A percentile compares a stretch with the other conserved stretches of the same genome.
Evolutionary conservation across 75 land plant genomes (phyloP).

Genomic region (Azolla pinnata): DNA sequence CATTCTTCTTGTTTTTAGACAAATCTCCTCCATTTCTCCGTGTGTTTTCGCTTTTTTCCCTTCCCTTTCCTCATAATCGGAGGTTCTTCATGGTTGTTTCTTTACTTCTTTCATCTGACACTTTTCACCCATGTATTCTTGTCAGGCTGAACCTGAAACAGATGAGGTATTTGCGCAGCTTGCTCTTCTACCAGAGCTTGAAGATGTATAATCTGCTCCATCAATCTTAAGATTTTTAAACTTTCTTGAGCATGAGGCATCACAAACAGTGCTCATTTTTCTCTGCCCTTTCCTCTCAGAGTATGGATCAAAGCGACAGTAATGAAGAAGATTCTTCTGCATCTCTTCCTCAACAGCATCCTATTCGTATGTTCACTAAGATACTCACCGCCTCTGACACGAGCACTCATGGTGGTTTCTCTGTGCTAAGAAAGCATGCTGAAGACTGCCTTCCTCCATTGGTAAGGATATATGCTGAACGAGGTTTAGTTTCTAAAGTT

Average conservation of each 20-base stretch:
- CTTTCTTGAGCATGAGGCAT: too few species aligned
- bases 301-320: background rate
- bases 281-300: background rate
- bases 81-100: too few species aligned
- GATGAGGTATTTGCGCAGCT: constrained; percentile 93
- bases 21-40: too few species aligned
- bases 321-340: constrained; percentile 5
- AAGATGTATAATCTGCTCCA: constrained; percentile 27
- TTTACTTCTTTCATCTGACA: too few species aligned
- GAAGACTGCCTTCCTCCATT: constrained; percentile 52
- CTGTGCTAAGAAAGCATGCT: constrained; percentile 48
- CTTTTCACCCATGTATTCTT: too few species aligned
- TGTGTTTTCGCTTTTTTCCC: too few species aligned
- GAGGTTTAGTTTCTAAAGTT: too few species aligned
- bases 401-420: constrained; percentile 75
- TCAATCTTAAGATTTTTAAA: too few species aligned
- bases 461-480: too few species aligned
- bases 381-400: constrained; percentile 68
- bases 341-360: constrained; percentile 21
- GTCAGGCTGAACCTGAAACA: constrained; percentile 90
- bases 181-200: constrained; percentile 51
- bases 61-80: too few species aligned
- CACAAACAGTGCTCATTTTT: too few species aligned
- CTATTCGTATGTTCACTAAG: constrained; percentile 50
- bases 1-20: background rate